Conservation (phyloP, 805 yeast species). For the Ogataea saltuana region DNA sequence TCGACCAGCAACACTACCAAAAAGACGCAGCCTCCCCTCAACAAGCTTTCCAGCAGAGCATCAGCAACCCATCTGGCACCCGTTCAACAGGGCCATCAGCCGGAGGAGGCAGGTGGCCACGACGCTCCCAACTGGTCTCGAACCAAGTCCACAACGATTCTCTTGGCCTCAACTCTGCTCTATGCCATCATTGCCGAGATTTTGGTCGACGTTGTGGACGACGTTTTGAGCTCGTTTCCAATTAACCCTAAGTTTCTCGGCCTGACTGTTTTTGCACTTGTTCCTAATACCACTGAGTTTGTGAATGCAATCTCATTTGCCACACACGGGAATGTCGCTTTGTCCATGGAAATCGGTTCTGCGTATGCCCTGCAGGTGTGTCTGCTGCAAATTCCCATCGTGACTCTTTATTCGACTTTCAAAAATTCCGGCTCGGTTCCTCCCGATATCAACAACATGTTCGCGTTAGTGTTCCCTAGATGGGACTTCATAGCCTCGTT, state of each 20-base stretch:
- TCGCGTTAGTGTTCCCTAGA: constrained; percentile 85
- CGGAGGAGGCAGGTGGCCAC: constrained; percentile 61
- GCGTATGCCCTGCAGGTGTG: constrained; percentile 97
- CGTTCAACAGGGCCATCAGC: constrained; percentile 6
- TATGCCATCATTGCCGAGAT: constrained; percentile 96
- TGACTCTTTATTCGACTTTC: constrained; percentile 74
- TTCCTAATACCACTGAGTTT: constrained; percentile 96
- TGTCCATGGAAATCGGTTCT: constrained; percentile 96
- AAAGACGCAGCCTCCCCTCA: constrained; percentile 4
- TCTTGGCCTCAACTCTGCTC: constrained; percentile 78
- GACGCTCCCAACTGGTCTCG: constrained; percentile 98
- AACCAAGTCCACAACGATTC: constrained; percentile 75
- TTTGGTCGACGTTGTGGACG: constrained; percentile 88
- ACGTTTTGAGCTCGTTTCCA: constrained; percentile 75
- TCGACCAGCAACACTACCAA: constrained; percentile 10
- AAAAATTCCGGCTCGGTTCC: constrained; percentile 37
- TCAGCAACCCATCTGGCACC: constrained; percentile 5
- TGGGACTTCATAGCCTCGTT: constrained; percentile 92
- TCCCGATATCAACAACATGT: constrained; percentile 46
- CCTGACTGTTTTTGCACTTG: constrained; percentile 89
- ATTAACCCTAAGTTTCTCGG: constrained; percentile 90
- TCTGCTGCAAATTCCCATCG: constrained; percentile 86
- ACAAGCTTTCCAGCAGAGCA: background rate
- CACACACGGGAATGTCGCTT: constrained; percentile 90
- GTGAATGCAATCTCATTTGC: constrained; percentile 97